Conservation (phyloP, 176 grass and related monocot species). For the Carex pumila region DNA sequence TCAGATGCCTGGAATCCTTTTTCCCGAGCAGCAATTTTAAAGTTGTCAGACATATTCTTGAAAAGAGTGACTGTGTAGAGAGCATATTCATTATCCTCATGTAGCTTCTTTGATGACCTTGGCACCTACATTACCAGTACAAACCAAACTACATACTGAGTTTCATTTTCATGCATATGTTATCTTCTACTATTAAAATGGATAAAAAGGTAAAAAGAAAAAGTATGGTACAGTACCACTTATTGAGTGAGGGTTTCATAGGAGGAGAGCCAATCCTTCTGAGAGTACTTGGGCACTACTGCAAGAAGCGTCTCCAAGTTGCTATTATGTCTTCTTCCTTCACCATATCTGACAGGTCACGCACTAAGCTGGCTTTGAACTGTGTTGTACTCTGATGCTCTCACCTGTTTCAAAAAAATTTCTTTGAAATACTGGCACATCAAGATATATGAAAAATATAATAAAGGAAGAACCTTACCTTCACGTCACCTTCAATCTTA, state of each 20-base stretch:
- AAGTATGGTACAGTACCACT: conserved; percentile 79
- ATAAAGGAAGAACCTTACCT: conserved; percentile 72
- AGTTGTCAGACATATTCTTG: conserved; percentile 81
- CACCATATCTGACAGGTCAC: conserved; percentile 83
- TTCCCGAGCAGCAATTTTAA: conserved; percentile 67
- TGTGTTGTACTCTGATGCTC: conserved; percentile 80
- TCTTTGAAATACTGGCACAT: background rate
- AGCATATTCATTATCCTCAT: conserved; percentile 89
- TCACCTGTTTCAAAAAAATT: conserved; percentile 31
- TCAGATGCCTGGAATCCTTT: conserved; percentile 75
- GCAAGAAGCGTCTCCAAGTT: conserved; percentile 91
- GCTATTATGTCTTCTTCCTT: conserved; percentile 79
- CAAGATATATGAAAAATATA: background rate
- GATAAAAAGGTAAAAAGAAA: conserved; percentile 5
- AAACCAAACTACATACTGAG: background rate
- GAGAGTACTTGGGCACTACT: conserved; percentile 85
- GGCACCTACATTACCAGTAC: conserved; percentile 52
- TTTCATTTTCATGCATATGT: background rate
- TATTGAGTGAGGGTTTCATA: conserved; percentile 78
- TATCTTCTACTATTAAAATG: background rate
- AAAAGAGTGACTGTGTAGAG: conserved; percentile 93
- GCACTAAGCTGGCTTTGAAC: conserved; percentile 89
- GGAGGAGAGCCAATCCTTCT: conserved; percentile 88
- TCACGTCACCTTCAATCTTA: conserved; percentile 98
- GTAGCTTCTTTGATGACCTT: conserved; percentile 70